Percentiles rank a stretch among this genome's conserved stretches.
phyloP scores from a whole-genome alignment of 2,329 filamentous ascomycete species.

The Aspergillus terreus region DNA sequence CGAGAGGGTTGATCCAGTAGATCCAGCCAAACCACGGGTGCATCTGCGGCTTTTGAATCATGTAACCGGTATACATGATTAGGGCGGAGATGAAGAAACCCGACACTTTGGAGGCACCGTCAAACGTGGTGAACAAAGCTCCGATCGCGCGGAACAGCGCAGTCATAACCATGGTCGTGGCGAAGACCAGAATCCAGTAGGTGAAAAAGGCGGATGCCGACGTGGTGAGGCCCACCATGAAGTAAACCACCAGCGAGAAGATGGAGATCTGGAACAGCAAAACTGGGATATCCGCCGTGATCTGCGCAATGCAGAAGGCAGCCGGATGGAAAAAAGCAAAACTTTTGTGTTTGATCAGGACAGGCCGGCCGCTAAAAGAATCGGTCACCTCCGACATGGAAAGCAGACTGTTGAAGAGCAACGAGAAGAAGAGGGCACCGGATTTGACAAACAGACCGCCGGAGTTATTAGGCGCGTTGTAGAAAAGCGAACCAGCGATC shows the following conservation, averaged over 20 bases:
- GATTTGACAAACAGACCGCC: conserved; percentile 61
- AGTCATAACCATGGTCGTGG: conserved; percentile 56
- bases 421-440: conserved; percentile 61
- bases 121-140: conserved; percentile 55
- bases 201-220: conserved; percentile 58
- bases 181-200: conserved; percentile 54
- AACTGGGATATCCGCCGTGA: conserved; percentile 50
- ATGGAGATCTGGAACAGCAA: conserved; percentile 58
- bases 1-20: conserved; percentile 38
- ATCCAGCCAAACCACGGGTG: conserved; percentile 53
- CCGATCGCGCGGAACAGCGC: conserved; percentile 56
- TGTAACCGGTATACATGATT: conserved; percentile 42
- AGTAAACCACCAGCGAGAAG: conserved; percentile 60
- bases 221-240: conserved; percentile 57
- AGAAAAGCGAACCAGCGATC: conserved; percentile 65
- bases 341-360: conserved; percentile 56
- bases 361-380: conserved; percentile 58
- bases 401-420: conserved; percentile 60
- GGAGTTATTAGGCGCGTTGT: conserved; percentile 56
- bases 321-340: conserved; percentile 57
- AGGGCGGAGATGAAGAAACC: conserved; percentile 35
- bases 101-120: conserved; percentile 55
- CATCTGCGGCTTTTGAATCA: conserved; percentile 46
- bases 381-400: conserved; percentile 65
- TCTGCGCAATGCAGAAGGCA: conserved; percentile 42